phyloP scores from a whole-genome alignment of 768 basidiomycete genomes.

The Naganishia onofrii region DNA sequence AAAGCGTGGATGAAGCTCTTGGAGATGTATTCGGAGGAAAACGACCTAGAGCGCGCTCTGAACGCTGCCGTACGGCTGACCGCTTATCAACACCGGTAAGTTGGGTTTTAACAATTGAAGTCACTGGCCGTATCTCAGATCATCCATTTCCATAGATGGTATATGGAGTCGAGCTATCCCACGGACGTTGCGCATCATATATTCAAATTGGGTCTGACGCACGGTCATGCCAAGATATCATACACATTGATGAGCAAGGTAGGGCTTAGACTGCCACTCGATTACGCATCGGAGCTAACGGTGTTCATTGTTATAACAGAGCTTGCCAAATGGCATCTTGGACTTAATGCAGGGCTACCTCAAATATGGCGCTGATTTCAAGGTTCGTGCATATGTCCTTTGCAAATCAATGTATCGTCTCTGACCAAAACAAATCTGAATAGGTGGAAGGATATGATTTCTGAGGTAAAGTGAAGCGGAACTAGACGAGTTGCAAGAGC shows the following conservation, averaged over 20 bases:
- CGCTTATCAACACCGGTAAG: constrained; percentile 69
- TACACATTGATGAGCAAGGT: constrained; percentile 93
- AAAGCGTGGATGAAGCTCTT: constrained; percentile 92
- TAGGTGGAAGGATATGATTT: constrained; percentile 46
- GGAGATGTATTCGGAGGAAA: constrained; percentile 95
- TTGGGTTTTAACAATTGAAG: neutral
- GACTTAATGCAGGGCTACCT: constrained; percentile 92
- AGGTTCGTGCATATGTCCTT: constrained; percentile 55
- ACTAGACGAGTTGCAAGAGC: constrained; percentile 3
- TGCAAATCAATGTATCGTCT: too few relatives aligned
- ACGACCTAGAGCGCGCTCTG: constrained; percentile 82
- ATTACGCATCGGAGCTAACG: neutral
- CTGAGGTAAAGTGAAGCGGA: constrained; percentile 6
- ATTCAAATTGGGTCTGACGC: constrained; percentile 88
- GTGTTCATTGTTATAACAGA: constrained; percentile 36
- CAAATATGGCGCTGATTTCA: constrained; percentile 81
- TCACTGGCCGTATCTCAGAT: neutral
- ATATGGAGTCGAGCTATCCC: constrained; percentile 66
- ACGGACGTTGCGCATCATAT: constrained; percentile 84
- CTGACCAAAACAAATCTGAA: neutral
- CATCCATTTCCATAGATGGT: constrained; percentile 34
- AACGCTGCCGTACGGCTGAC: constrained; percentile 90
- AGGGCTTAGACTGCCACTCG: constrained; percentile 16
- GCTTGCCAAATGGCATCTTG: constrained; percentile 76
- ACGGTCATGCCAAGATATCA: constrained; percentile 89